Evolutionary conservation across 306 rosid genomes (phyloP), one percentile per base, ranked within the genome.

Genomic region (Cicer arietinum): DNA sequence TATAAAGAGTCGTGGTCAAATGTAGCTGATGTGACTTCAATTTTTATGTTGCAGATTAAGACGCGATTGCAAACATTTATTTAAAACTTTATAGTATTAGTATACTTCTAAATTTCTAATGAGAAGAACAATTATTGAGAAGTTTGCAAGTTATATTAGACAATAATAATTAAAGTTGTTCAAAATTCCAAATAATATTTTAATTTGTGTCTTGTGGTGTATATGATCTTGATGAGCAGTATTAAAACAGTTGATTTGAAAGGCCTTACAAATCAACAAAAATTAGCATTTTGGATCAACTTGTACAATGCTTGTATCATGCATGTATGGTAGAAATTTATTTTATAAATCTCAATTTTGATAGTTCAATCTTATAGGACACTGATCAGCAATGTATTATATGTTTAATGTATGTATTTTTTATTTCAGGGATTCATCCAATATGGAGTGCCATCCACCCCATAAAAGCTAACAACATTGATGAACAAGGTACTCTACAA

Each of bases 261-360:
- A 75, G 63, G 82, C 83, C 90, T 91, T 82, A 87, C 89, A 43
- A 81, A 82, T 85, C 97, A 88, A 78, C 98, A 94, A 79, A 90
- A 90, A 64, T 70, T 91, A 45, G 98, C 98, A 13, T 94, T 94
- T 77, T 94, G 98, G 98, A 90, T 94, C 89, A 94, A 94, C 83
- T 83, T 88, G 80, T 94, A 89, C 96, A 94, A 94, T 84, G 96
- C 98, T 78, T 94, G 97, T 87, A 88, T 94, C 83, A 91, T 94
- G 98, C 89, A 91, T 89, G 98, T 94, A 92, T 62, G 67, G 46
- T 69, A 48, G 25, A 74, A 52, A 60, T 30, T n/a, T 37, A 46
- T 41, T 8, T 43, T 8, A 18, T 14, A 14, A 14, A 14, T 14
- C 16, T 14, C 16, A 14, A 14, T 14, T 14, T 14, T 14, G 16